A percentile compares a stretch with the other conserved stretches of the same genome.
Conservation (phyloP, 306 rosid species). For the Quercus rubra region DNA sequence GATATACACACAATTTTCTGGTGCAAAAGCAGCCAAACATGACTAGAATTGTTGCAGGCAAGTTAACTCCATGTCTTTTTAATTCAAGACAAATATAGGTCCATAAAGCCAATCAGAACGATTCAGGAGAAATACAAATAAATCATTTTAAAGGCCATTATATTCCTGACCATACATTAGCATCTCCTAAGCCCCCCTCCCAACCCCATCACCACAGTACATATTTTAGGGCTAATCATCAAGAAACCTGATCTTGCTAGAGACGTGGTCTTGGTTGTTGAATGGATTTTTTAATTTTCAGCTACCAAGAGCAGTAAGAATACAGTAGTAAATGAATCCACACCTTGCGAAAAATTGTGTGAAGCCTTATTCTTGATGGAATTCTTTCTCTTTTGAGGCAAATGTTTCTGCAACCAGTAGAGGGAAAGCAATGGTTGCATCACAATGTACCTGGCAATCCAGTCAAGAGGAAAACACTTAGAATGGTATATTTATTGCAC, state of each 20-base stretch:
- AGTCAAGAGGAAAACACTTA: neutral
- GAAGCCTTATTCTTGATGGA: constrained; percentile 8
- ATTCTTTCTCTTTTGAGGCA: constrained; percentile 42
- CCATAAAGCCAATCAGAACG: neutral
- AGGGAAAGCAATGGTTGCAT: constrained; percentile 85
- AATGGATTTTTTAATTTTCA: neutral
- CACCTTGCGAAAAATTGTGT: constrained; percentile 2
- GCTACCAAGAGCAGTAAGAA: constrained; percentile 5
- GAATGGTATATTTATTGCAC: neutral
- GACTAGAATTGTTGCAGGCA: neutral
- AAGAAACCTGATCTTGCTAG: too few species aligned
- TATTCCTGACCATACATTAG: neutral
- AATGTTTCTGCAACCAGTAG: constrained; percentile 75
- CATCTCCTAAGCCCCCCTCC: neutral
- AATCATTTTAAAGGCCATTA: neutral
- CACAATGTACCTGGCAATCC: constrained; percentile 71
- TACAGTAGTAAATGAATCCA: neutral
- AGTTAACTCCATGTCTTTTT: neutral
- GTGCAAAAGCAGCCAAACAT: neutral
- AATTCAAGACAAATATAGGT: neutral
- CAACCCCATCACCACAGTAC: neutral
- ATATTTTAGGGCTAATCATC: neutral
- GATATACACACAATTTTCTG: too few species aligned
- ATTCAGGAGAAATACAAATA: neutral
- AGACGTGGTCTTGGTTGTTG: too few species aligned